phyloP scores from a whole-genome alignment of 371 early-diverging fungal genomes.

The Mucor circinelloides region DNA sequence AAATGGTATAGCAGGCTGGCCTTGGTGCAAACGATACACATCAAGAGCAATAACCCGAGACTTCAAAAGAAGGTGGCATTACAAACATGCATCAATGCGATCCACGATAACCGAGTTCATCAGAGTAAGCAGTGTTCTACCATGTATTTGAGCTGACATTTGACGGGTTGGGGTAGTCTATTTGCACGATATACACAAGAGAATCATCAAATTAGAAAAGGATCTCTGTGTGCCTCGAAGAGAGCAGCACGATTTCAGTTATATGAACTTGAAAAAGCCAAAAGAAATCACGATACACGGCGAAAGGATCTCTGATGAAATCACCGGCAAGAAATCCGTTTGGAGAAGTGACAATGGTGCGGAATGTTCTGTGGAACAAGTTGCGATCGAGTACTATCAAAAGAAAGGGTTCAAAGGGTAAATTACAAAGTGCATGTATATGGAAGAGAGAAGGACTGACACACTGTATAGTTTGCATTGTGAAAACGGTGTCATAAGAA shows the following conservation, averaged over 20 bases:
- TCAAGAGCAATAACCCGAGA: conserved; percentile 34
- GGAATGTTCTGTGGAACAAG: conserved; percentile 59
- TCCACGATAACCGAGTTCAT: conserved; percentile 59
- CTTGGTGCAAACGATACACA: conserved; percentile 59
- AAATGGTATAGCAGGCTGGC: conserved; percentile 75
- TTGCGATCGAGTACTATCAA: conserved; percentile 63
- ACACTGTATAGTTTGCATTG: conserved; percentile 53
- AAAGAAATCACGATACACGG: conserved; percentile 45
- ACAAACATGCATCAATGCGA: conserved; percentile 54
- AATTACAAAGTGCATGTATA: neutral
- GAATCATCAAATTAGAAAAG: conserved; percentile 52
- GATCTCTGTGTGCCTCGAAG: conserved; percentile 55
- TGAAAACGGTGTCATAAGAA: conserved; percentile 66
- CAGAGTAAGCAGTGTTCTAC: conserved; percentile 44
- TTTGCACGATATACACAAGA: conserved; percentile 35
- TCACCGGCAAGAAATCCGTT: conserved; percentile 36
- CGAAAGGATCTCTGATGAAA: conserved; percentile 37
- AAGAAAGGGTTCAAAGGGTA: conserved; percentile 61
- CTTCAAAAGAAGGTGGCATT: conserved; percentile 51
- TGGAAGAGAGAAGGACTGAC: neutral
- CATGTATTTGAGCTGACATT: neutral
- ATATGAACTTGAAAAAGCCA: conserved; percentile 45
- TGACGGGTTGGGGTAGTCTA: conserved; percentile 20
- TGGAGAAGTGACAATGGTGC: conserved; percentile 59
- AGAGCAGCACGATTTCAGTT: conserved; percentile 63